Conservation (phyloP, 177 flowering plant species). For the Vitis hybrid region DNA sequence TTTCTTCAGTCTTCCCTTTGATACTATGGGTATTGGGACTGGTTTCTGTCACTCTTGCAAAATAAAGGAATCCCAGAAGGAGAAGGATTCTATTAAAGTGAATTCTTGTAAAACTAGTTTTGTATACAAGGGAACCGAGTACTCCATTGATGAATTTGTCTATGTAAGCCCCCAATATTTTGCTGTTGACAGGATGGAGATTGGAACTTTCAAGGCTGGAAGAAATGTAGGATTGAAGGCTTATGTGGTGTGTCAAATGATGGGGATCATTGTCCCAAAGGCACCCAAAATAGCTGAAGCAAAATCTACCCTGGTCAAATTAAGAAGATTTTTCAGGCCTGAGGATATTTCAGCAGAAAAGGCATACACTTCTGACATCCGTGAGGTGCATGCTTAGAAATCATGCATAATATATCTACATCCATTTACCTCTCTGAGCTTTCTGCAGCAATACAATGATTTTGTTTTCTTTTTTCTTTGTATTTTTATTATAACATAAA, state of each 20-base stretch:
- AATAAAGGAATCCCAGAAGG: constrained; percentile 32
- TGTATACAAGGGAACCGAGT: constrained; percentile 47
- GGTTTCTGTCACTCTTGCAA: constrained; percentile 69
- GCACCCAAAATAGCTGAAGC: constrained; percentile 31
- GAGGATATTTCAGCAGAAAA: constrained; percentile 84
- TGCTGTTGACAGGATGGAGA: constrained; percentile 24
- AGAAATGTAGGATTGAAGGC: constrained; percentile 86
- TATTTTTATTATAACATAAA: too few relatives aligned
- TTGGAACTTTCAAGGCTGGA: constrained; percentile 68
- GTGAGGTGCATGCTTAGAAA: constrained; percentile 55
- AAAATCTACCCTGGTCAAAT: constrained; percentile 46
- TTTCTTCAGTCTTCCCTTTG: constrained; percentile 54
- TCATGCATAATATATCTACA: not conserved
- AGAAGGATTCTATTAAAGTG: constrained; percentile 38
- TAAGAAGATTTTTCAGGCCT: constrained; percentile 88
- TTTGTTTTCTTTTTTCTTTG: too few relatives aligned
- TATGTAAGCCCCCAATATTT: constrained; percentile 59
- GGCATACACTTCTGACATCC: constrained; percentile 79
- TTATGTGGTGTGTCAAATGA: constrained; percentile 73
- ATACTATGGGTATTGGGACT: constrained; percentile 69
- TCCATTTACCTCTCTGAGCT: not conserved
- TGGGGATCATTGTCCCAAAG: constrained; percentile 46
- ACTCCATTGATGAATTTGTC: constrained; percentile 61
- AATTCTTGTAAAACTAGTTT: constrained; percentile 45
- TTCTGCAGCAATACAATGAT: not conserved